A percentile compares a stretch with the other conserved stretches of the same genome.
Conservation (phyloP, 2,329 filamentous ascomycete species). For the Fusarium liriodendri region DNA sequence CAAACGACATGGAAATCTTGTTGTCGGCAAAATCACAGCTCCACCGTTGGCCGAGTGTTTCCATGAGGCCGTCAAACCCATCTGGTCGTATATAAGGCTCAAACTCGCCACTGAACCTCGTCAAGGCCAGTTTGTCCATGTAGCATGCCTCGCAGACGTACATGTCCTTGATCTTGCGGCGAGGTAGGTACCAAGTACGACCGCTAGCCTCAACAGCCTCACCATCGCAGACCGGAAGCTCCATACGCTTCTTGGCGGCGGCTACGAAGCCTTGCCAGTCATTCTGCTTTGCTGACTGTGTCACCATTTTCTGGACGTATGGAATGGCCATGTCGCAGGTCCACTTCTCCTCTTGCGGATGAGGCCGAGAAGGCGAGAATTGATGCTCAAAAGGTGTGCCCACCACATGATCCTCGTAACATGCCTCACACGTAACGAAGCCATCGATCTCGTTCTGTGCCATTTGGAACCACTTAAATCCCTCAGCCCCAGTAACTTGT, state of each 20-base stretch:
- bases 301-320: conserved; percentile 37
- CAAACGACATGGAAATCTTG: conserved; percentile 37
- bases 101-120: conserved; percentile 45
- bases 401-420: conserved; percentile 49
- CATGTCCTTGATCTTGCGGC: conserved; percentile 40
- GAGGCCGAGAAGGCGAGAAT: conserved; percentile 44
- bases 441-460: conserved; percentile 43
- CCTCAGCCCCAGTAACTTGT: conserved; percentile 35
- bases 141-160: conserved; percentile 50
- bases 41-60: conserved; percentile 34
- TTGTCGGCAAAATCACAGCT: conserved; percentile 41
- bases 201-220: conserved; percentile 34
- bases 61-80: conserved; percentile 40
- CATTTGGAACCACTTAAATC: conserved; percentile 49
- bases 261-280: conserved; percentile 48
- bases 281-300: conserved; percentile 30
- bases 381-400: conserved; percentile 44
- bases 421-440: conserved; percentile 53
- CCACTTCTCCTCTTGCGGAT: conserved; percentile 47
- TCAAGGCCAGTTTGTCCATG: conserved; percentile 48
- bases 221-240: conserved; percentile 45
- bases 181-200: conserved; percentile 43
- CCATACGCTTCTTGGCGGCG: conserved; percentile 34
- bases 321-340: conserved; percentile 46
- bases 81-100: conserved; percentile 23